Percentiles rank a stretch among this genome's conserved stretches.
These are phyloP conservation scores for Puccinia polysora DNA, from an alignment of 1,284 basidiomycete species.

Conservation along the genomic window DNA sequence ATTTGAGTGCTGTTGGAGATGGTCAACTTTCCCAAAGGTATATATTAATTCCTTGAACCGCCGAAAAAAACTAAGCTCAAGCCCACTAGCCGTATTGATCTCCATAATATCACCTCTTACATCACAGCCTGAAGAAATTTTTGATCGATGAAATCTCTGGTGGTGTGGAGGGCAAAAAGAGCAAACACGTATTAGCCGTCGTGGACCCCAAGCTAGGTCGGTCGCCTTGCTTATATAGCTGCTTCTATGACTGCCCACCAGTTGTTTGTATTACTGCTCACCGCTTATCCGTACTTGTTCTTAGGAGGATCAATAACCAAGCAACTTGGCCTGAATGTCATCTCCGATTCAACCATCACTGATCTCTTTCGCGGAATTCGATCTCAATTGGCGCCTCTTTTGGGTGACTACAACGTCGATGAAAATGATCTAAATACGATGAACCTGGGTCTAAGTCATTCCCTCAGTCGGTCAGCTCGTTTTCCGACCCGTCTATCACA, in stretches of 20 bases:
- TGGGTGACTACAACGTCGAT: slow-evolving; percentile 56
- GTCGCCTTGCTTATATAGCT: not conserved
- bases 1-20: slow-evolving; percentile 58
- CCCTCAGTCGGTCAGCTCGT: slow-evolving; percentile 70
- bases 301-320: slow-evolving; percentile 80
- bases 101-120: not conserved
- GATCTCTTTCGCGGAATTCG: slow-evolving; percentile 97
- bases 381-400: slow-evolving; percentile 74
- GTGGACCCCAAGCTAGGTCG: slow-evolving; percentile 35
- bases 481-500: not conserved
- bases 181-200: slow-evolving; percentile 32
- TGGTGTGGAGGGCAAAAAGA: slow-evolving; percentile 28
- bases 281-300: slow-evolving; percentile 9
- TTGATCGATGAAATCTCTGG: slow-evolving; percentile 38
- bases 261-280: not conserved
- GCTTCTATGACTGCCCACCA: not conserved
- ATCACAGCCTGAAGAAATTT: slow-evolving; percentile 39
- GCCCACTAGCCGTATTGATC: no score
- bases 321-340: slow-evolving; percentile 85
- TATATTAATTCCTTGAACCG: not conserved
- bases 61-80: no score
- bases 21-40: slow-evolving; percentile 42
- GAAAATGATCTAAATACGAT: slow-evolving; percentile 93
- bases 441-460: slow-evolving; percentile 95
- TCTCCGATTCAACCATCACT: slow-evolving; percentile 62